These are phyloP conservation scores for Zymoseptoria brevis DNA, from an alignment of 2,329 filamentous ascomycete genomes.

Conservation along the genomic window DNA sequence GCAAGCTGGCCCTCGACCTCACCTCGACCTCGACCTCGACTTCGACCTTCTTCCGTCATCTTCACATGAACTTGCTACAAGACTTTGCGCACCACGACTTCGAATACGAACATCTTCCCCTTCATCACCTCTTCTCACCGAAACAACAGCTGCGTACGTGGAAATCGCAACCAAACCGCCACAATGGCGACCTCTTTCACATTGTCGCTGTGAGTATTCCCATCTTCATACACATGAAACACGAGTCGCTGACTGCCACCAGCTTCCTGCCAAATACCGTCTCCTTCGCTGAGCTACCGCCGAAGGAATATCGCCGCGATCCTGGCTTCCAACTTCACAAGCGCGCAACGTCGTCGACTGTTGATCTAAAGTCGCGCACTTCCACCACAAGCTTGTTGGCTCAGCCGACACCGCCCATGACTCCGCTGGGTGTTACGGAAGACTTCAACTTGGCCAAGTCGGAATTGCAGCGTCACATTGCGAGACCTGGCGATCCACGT, in stretches of 20 bases:
- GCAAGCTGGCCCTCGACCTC: background rate
- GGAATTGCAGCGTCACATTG: conserved; percentile 47
- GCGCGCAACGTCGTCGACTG: conserved; percentile 40
- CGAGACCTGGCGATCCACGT: conserved; percentile 39
- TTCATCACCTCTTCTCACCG: background rate
- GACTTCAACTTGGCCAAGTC: conserved; percentile 23
- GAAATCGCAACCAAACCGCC: conserved; percentile 53
- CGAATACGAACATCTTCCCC: background rate
- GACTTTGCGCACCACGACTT: background rate
- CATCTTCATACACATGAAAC: background rate
- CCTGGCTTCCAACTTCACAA: conserved; percentile 13
- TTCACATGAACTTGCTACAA: background rate
- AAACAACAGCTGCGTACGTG: background rate
- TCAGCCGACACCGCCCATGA: conserved; percentile 34
- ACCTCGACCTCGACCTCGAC: background rate
- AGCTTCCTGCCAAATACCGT: conserved; percentile 91
- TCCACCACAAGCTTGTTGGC: conserved; percentile 34
- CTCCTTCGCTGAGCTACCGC: conserved; percentile 61
- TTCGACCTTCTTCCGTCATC: background rate
- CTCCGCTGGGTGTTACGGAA: conserved; percentile 25
- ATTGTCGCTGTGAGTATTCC: conserved; percentile 27
- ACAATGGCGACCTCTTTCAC: conserved; percentile 46
- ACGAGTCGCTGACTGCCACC: conserved; percentile 5
- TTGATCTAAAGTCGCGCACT: conserved; percentile 22
- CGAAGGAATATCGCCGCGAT: conserved; percentile 19